These are phyloP conservation scores for Ormosia semicastrata DNA, from an alignment of 306 rosid genomes.

Conservation along the genomic window DNA sequence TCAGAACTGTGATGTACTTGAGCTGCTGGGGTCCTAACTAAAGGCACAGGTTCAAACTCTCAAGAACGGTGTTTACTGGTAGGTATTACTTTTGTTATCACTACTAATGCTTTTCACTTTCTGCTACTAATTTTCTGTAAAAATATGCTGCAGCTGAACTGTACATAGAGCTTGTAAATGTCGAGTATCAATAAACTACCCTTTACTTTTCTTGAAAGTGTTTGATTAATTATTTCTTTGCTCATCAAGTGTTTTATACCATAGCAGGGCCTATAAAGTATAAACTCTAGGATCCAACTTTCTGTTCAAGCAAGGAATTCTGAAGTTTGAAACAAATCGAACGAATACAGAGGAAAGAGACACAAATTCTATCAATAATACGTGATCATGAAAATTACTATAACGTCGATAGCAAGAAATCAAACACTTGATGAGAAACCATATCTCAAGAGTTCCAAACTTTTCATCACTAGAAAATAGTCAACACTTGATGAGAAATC, in stretches of 20 bases:
- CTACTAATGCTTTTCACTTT: not conserved
- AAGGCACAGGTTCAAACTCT: not conserved
- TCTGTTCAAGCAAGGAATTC: too few species aligned
- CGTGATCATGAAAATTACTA: not conserved
- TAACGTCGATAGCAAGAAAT: too few species aligned
- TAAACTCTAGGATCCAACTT: too few species aligned
- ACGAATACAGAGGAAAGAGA: not conserved
- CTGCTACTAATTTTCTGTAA: not conserved
- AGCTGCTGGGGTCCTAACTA: slow-evolving; percentile 54
- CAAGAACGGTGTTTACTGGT: not conserved
- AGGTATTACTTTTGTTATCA: not conserved
- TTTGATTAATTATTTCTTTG: not conserved
- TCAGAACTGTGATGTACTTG: slow-evolving; percentile 63
- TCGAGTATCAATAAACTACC: not conserved
- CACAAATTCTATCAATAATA: not conserved
- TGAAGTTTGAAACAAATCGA: too few species aligned
- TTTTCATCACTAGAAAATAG: not conserved
- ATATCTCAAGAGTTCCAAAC: not conserved
- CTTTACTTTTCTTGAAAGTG: not conserved
- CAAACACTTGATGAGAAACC: not conserved
- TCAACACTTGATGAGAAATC: not conserved
- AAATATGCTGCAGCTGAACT: not conserved
- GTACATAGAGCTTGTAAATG: slow-evolving; percentile 15
- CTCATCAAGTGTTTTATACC: not conserved
- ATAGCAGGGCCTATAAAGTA: too few species aligned